Base-by-base conservation (phyloP, 257 asterid species). In the Paraleonurus japonicus region DNA sequence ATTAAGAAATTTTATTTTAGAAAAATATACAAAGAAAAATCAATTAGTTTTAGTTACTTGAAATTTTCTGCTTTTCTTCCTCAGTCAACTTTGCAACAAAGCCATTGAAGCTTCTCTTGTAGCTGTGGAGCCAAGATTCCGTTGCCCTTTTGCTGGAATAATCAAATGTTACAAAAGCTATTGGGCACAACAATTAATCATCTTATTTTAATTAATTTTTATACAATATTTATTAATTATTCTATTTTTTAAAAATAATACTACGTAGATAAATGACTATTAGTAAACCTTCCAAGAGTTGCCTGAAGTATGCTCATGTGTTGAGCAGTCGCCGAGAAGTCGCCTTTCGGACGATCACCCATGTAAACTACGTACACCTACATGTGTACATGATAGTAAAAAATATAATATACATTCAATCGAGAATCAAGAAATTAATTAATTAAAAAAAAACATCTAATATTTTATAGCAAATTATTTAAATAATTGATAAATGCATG, bases 101-200 rank as follows among this genome's bases (percentile, higher is more conserved):
- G 66, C 88, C 89, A 67, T 83, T 88, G 86, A 88, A 85, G 82
- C 95, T 88, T 79, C 85, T 83, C 72, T 69, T 59, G 81, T 84
- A 81, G 75, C 86, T 84, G 54, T 67, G 27, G 33, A 84, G 73
- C 84, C 77, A 81, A 10, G 86, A 74, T 22, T 79, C 84, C 1
- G 74, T 24, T 10, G 86, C 85, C 67, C 82, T 76, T 75, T 79
- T 68, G 79, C 86, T 78, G 80, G 5, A 67, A 61, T 19, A 47
- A 60, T 22, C 48, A 60, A 50, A 47, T 43, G 30, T 13, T 20
- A 26, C 20, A 65, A n/a, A 22, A 65, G n/a, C n/a, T n/a, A n/a
- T n/a, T n/a, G n/a, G n/a, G n/a, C n/a, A n/a, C n/a, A n/a, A n/a
- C n/a, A 41, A 10, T 1, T 39, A 41, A 33, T 65, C 9, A 45